These are phyloP conservation scores for Auricularia heimuer DNA, from an alignment of 768 basidiomycete genomes.

Conservation along the genomic window DNA sequence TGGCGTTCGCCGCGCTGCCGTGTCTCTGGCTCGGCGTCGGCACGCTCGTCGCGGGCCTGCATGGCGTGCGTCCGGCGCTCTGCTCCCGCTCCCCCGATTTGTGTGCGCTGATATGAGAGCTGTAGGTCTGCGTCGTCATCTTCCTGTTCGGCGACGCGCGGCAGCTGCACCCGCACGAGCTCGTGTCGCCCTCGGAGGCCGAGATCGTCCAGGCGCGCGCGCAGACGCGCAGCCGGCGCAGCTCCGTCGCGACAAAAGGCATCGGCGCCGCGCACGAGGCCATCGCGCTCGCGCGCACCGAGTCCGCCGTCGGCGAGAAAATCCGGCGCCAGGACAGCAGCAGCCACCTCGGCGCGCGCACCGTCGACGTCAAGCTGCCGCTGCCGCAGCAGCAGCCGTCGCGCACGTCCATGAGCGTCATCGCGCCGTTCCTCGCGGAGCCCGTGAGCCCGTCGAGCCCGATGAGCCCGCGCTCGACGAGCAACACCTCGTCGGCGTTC, in stretches of 20 bases:
- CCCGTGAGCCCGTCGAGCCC: not conserved
- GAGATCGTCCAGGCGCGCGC: not conserved
- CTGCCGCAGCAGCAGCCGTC: not conserved
- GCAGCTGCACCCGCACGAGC: constrained; percentile 14
- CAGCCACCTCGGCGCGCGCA: not conserved
- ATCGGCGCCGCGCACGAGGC: not conserved
- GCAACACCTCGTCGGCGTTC: not conserved
- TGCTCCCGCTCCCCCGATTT: not conserved
- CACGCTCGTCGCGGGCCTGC: constrained; percentile 12
- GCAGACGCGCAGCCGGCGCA: not conserved
- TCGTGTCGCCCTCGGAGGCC: constrained; percentile 5
- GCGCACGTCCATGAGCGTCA: not conserved
- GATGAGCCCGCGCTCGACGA: not conserved
- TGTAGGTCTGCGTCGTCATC: constrained; percentile 13
- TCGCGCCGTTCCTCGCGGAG: not conserved
- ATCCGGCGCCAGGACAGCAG: not conserved
- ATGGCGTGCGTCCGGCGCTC: constrained; percentile 8
- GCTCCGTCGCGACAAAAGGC: not conserved
- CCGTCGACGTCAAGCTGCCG: not conserved
- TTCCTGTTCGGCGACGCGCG: constrained; percentile 16
- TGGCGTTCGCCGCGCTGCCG: constrained; percentile 11
- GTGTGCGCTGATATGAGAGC: too few species aligned
- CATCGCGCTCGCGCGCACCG: not conserved
- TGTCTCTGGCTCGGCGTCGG: constrained; percentile 14
- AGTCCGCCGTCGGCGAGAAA: not conserved